Conservation (phyloP, 768 basidiomycete genomes). For the Cystobasidium ongulense region DNA sequence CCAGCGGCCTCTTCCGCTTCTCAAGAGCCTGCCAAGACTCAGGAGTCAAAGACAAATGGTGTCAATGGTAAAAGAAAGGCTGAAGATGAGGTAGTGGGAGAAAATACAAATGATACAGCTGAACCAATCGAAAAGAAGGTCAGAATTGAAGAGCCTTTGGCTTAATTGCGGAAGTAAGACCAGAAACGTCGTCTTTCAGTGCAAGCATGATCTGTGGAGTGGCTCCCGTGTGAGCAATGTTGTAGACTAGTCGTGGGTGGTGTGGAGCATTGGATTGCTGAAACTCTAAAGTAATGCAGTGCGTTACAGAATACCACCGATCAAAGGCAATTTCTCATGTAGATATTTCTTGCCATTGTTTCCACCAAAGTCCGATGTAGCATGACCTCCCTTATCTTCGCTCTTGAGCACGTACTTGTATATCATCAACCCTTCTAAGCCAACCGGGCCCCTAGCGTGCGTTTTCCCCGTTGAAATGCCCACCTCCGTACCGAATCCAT, state of each 20-base stretch:
- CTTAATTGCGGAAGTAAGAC: background rate
- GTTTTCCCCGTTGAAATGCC: slow-evolving; percentile 95
- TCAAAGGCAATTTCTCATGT: slow-evolving; percentile 36
- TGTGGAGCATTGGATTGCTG: too few relatives aligned
- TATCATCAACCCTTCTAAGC: slow-evolving; percentile 69
- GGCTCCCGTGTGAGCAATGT: too few relatives aligned
- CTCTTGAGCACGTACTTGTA: slow-evolving; percentile 94
- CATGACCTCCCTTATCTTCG: slow-evolving; percentile 62
- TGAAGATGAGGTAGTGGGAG: slow-evolving; percentile 16
- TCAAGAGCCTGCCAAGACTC: background rate
- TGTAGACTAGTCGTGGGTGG: too few relatives aligned
- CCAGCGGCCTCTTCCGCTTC: background rate
- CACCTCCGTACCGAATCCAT: slow-evolving; percentile 95
- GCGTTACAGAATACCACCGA: slow-evolving; percentile 2
- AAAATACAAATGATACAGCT: background rate
- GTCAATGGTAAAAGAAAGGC: slow-evolving; percentile 30
- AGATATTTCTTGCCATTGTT: slow-evolving; percentile 60
- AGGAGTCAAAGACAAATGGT: background rate
- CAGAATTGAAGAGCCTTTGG: slow-evolving; percentile 6
- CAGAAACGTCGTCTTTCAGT: too few relatives aligned
- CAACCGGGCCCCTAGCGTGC: slow-evolving; percentile 76
- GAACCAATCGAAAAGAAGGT: slow-evolving; percentile 13
- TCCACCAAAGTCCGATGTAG: slow-evolving; percentile 80
- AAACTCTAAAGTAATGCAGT: too few relatives aligned
- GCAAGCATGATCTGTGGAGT: too few relatives aligned